Evolutionary conservation across 2,329 filamentous ascomycete species (phyloP).

Genomic region (Cytospora paraplurivora): DNA sequence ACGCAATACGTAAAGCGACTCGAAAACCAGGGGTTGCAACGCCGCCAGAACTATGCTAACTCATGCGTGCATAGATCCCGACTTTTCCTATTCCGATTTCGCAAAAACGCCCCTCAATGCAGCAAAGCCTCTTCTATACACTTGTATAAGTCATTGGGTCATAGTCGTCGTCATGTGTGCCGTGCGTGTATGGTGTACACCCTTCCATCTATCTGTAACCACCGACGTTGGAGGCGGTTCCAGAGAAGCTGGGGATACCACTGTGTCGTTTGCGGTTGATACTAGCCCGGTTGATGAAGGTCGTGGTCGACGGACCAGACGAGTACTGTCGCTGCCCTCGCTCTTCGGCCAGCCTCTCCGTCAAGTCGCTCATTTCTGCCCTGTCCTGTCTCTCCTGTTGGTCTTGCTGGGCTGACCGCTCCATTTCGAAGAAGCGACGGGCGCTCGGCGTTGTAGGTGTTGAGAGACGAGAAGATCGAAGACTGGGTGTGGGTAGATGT

Average conservation of each 20-base stretch:
- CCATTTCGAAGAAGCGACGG: conserved; percentile 49
- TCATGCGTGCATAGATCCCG: conserved; percentile 14
- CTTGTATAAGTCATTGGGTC: conserved; percentile 8
- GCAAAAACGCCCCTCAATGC: conserved; percentile 24
- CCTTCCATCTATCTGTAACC: conserved; percentile 46
- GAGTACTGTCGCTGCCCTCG: conserved; percentile 49
- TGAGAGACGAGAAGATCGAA: conserved; percentile 43
- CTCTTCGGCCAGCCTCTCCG: conserved; percentile 45
- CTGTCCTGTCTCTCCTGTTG: conserved; percentile 32
- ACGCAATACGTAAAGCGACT: conserved; percentile 3
- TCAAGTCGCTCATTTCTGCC: conserved; percentile 39
- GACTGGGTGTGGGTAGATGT: conserved; percentile 40
- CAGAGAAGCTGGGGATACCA: conserved; percentile 43
- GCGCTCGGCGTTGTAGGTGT: conserved; percentile 43
- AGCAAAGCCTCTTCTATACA: conserved; percentile 16
- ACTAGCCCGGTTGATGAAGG: conserved; percentile 49
- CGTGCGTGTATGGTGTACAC: conserved; percentile 2
- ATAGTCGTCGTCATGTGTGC: conserved; percentile 4
- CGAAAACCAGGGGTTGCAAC: conserved; percentile 8
- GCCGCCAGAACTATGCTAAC: conserved; percentile 6
- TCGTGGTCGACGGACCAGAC: conserved; percentile 41
- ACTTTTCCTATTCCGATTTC: background rate
- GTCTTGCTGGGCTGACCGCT: conserved; percentile 45
- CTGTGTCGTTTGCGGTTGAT: conserved; percentile 49
- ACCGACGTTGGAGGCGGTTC: conserved; percentile 43